These are phyloP conservation scores for Paramecium pentaurelia DNA, from an alignment of 73 alveolate genomes.

Conservation along the genomic window DNA sequence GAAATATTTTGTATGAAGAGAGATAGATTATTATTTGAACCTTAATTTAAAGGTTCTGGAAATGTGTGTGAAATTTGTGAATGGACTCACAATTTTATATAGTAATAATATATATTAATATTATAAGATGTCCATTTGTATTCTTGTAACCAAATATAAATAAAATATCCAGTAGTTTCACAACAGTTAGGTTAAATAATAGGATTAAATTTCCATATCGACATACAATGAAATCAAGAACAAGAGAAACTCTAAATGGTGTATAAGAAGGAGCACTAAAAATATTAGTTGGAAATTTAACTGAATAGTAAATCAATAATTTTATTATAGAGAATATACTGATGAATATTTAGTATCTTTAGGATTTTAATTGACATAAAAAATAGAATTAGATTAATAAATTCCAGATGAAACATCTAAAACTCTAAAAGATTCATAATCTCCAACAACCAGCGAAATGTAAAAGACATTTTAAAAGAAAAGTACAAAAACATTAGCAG, in stretches of 20 bases:
- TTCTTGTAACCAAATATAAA: conserved; percentile 12
- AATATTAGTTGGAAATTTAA: neutral
- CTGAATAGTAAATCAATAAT: neutral
- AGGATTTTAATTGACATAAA: neutral
- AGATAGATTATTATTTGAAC: neutral
- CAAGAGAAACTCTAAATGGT: neutral
- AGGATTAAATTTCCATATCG: conserved; percentile 17
- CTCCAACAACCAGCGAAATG: neutral
- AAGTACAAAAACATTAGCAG: neutral
- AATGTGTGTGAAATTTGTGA: conserved; percentile 15
- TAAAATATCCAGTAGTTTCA: neutral
- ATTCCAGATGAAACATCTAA: neutral
- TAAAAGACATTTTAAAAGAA: neutral
- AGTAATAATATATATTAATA: neutral
- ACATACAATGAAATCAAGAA: neutral
- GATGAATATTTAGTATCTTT: neutral
- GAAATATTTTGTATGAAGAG: conserved; percentile 28
- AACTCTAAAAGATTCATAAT: neutral
- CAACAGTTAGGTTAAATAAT: neutral
- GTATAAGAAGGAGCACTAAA: conserved; percentile 5
- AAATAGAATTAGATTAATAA: neutral
- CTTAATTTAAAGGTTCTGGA: neutral
- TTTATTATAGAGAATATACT: conserved; percentile 1
- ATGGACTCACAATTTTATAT: conserved; percentile 25
- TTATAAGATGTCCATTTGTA: conserved; percentile 33